A percentile compares a stretch with the other conserved stretches of the same genome.
Evolutionary conservation across 2,329 filamentous ascomycete species (phyloP).

Genomic region (Arthrobotrys conoides): DNA sequence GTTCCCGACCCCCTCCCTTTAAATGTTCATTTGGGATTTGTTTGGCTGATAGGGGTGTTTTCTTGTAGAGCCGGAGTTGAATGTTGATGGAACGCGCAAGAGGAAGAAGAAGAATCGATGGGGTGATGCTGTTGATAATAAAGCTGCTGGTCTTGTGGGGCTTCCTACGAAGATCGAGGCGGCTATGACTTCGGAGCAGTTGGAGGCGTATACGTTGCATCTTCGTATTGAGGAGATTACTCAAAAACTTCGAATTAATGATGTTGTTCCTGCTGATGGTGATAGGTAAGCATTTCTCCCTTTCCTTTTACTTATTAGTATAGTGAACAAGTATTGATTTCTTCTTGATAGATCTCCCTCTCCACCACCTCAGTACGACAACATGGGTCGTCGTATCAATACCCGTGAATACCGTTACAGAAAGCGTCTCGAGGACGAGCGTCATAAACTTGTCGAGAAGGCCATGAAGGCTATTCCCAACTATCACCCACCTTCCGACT

Average conservation of each 20-base stretch:
- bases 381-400: slow-evolving; percentile 99
- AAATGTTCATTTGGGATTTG: background rate
- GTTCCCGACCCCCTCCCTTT: too few species aligned
- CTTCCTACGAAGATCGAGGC: slow-evolving; percentile 95
- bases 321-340: too few species aligned
- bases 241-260: slow-evolving; percentile 98
- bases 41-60: background rate
- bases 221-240: slow-evolving; percentile 99
- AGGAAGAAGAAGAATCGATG: slow-evolving; percentile 99
- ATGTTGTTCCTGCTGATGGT: slow-evolving; percentile 96
- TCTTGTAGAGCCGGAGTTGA: slow-evolving; percentile 68
- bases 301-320: slow-evolving; percentile 33
- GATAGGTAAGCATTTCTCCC: slow-evolving; percentile 79
- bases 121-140: slow-evolving; percentile 98
- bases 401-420: slow-evolving; percentile 98
- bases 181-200: slow-evolving; percentile 98
- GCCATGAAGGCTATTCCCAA: slow-evolving; percentile 99
- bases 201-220: slow-evolving; percentile 96
- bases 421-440: slow-evolving; percentile 97
- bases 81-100: slow-evolving; percentile 82
- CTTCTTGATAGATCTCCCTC: slow-evolving; percentile 82
- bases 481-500: slow-evolving; percentile 98
- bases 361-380: slow-evolving; percentile 96
- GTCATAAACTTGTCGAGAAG: slow-evolving; percentile 98
- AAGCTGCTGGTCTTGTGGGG: slow-evolving; percentile 97